Base-by-base conservation (phyloP, 1,284 basidiomycete species). In the Agroathelia rolfsii region DNA sequence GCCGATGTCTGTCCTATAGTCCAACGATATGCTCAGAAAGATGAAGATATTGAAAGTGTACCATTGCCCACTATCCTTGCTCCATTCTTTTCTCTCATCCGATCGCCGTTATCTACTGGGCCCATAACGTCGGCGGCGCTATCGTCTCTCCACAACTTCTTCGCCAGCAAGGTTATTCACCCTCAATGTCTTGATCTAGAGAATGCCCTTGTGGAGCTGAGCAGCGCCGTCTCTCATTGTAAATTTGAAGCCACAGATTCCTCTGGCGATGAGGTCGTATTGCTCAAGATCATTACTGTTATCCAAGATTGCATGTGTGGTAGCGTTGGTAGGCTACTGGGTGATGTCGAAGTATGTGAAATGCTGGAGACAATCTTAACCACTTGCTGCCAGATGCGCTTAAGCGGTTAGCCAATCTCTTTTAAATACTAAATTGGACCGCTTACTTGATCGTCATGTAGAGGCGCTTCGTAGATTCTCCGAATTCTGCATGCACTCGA, bases 331-430 rank as follows among this genome's bases (percentile, higher is more conserved):
- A 50, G 55, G 14, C 64, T 69, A 8, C 66, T 96, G 24, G 85
- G 87, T 23, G 94, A 99, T 49, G 78, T 95, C 39, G 87, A 92
- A 53, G 83, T 98, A 13, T 98, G 95, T 55, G 94, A 97, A 60
- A 92, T 98, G 78, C 66, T 99, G 50, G 95, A 99, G 61, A 96
- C 94, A 4, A 93, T 95, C 1, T 61, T 99, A 42, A 95, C 90
- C 21, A 97, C 95, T 48, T 92, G 92, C 45, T 97, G 94, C 56
- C 89, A 97, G 53, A 95, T 94, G 68, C 71, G 95, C 25, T 66
- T 97, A 4, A 89, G 87, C 48, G 93, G 88, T 90, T 45, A 44
- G 84, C 68, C 3, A n/a, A n/a, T n/a, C n/a, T n/a, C n/a, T n/a
- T n/a, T 15, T 35, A 11, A 20, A 30, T 23, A 15, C 16, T 27